These are phyloP conservation scores for Dothidotthia symphoricarpi DNA, from an alignment of 2,329 filamentous ascomycete genomes.

Conservation along the genomic window DNA sequence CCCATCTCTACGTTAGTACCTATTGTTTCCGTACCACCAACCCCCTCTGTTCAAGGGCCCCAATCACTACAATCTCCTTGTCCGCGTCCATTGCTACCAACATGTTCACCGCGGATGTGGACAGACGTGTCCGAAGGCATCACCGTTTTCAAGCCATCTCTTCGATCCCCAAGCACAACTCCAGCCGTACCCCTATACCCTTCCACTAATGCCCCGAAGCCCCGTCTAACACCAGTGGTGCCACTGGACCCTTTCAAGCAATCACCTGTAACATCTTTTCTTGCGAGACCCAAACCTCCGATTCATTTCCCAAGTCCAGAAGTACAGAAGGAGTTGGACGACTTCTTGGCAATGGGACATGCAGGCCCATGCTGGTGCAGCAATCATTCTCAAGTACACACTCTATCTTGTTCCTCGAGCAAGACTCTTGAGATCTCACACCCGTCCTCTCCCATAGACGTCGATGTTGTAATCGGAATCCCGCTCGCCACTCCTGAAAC, in stretches of 20 bases:
- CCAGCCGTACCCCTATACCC: constrained; percentile 7
- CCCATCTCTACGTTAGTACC: neutral
- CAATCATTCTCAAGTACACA: no score
- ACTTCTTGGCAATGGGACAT: constrained; percentile 25
- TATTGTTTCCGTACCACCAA: neutral
- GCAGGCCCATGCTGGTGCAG: constrained; percentile 26
- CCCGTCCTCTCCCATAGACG: no score
- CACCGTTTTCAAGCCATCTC: constrained; percentile 1
- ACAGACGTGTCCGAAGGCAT: constrained; percentile 1
- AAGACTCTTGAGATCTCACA: no score
- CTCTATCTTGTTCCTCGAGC: no score
- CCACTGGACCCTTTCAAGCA: neutral
- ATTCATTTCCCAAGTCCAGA: neutral
- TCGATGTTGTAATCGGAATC: no score
- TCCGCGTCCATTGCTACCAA: neutral
- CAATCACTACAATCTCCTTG: no score
- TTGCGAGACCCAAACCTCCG: neutral
- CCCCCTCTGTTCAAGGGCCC: no score
- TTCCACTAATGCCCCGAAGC: constrained; percentile 2
- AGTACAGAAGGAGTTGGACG: constrained; percentile 4
- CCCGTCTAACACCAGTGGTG: neutral
- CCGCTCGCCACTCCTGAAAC: no score
- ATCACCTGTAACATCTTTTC: neutral
- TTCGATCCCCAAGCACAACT: constrained; percentile 4
- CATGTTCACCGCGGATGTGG: constrained; percentile 1